These are phyloP conservation scores for Pythium aquatile DNA, from an alignment of 352 stramenopile species.

Conservation along the genomic window DNA sequence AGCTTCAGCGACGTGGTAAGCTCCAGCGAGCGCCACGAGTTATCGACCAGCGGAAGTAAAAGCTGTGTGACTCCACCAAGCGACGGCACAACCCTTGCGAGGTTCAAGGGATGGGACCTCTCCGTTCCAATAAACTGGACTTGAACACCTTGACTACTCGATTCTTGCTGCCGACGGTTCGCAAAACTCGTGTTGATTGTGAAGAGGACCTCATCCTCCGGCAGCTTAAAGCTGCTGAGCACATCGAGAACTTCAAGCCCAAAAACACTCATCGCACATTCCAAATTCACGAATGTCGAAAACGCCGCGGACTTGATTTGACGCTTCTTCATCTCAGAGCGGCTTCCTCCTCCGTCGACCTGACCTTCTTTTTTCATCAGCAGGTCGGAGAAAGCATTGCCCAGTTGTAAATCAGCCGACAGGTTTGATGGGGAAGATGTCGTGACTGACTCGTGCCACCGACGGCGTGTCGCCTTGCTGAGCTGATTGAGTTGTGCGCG, in stretches of 20 bases:
- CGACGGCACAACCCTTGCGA: constrained; percentile 55
- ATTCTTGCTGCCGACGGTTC: constrained; percentile 25
- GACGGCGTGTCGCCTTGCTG: constrained; percentile 37
- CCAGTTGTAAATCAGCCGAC: constrained; percentile 9
- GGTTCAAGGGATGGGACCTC: constrained; percentile 41
- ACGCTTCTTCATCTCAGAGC: constrained; percentile 33
- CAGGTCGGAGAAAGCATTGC: constrained; percentile 16
- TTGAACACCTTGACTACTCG: constrained; percentile 18
- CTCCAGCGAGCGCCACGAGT: constrained; percentile 43
- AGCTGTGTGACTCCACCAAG: constrained; percentile 59
- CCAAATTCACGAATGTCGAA: constrained; percentile 49
- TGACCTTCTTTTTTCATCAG: constrained; percentile 49
- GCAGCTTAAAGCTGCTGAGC: constrained; percentile 57
- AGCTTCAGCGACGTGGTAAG: constrained; percentile 49
- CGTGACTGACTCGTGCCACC: constrained; percentile 38
- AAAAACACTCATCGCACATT: constrained; percentile 61
- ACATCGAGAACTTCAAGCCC: constrained; percentile 60
- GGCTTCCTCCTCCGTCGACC: constrained; percentile 4
- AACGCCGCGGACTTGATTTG: constrained; percentile 42
- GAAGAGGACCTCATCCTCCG: constrained; percentile 55
- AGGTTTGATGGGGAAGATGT: not conserved
- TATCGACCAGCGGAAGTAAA: constrained; percentile 60
- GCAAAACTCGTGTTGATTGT: constrained; percentile 58
- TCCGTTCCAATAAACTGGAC: constrained; percentile 61
- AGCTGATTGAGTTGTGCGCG: constrained; percentile 50